Evolutionary conservation across 495 filamentous ascomycete species (phyloP), one percentile per base, ranked within the genome.

Genomic region (Annulohypoxylon nitens): DNA sequence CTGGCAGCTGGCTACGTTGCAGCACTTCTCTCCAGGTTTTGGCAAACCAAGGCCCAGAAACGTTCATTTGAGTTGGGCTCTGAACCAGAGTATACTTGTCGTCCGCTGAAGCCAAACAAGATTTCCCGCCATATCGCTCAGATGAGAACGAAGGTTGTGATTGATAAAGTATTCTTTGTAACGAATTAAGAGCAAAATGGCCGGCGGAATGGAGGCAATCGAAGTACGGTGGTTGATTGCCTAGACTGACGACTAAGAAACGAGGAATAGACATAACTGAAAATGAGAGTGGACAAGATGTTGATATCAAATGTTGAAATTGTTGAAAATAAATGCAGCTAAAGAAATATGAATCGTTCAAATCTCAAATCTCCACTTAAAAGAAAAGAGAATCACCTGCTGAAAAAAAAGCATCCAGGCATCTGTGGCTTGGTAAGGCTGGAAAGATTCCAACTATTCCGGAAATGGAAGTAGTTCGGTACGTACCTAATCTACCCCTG

Each of bases 161-260:
- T 73, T 65, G 53, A 0, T 67, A 76, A 6, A 94, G 81, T 12
- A 73, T 71, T 11, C 77, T 82, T 18, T 78, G 81, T 6, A 93
- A 71, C 7, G 86, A 83, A 33, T 84, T 78, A 72, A 95, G 88
- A 18, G 93, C 87, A 58, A 87, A 81, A 82, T 97, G 92, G 60
- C 93, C 94, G 37, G 93, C 91, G 64, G 88, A 92, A 81, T 97
- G 94, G 11, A 92, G 90, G n/a, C 92, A 95, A 57, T 87, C 82
- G 61, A 83, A 84, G 79, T 93, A 92, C 33, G 85, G 82, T 14
- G 83, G 77, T 55, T 81, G 79, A 69, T 86, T 83, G 70, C 83
- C 81, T 71, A 86, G 70, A 75, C 84, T 81, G 74, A 86, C 48
- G 60, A 86, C 61, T 80, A 92, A 64, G 80, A 88, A 67, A 10